Conservation (phyloP, 495 filamentous ascomycete species). For the Evansstolkia leycettana region DNA sequence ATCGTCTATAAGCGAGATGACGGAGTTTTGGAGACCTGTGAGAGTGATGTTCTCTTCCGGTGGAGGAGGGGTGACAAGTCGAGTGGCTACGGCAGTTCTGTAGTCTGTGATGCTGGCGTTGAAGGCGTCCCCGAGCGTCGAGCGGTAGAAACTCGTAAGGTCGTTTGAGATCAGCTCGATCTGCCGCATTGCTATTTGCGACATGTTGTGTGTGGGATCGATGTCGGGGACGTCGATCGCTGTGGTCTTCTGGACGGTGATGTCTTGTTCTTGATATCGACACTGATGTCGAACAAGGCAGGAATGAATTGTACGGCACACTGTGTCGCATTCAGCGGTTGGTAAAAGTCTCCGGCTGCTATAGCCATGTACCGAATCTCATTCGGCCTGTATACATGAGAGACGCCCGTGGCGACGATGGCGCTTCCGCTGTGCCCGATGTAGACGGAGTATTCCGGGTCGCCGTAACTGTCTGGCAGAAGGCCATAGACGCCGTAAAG, state of each 20-base stretch:
- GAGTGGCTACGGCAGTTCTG: constrained; percentile 3
- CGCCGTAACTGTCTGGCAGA: constrained; percentile 8
- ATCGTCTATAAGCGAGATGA: constrained; percentile 20
- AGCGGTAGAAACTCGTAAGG: constrained; percentile 19
- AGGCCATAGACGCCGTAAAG: constrained; percentile 9
- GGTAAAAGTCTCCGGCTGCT: constrained; percentile 12
- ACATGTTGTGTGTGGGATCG: constrained; percentile 16
- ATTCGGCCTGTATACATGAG: constrained; percentile 1
- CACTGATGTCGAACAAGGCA: constrained; percentile 16
- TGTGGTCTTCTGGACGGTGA: constrained; percentile 9
- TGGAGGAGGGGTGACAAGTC: background rate
- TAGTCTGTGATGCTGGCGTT: constrained; percentile 17
- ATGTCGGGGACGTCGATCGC: constrained; percentile 7
- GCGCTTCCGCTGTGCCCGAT: constrained; percentile 8
- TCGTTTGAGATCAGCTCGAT: constrained; percentile 16
- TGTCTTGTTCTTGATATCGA: constrained; percentile 13
- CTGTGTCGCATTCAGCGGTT: constrained; percentile 15
- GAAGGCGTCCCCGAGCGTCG: constrained; percentile 17
- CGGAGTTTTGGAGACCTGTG: constrained; percentile 16
- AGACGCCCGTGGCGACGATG: constrained; percentile 17
- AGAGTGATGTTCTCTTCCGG: constrained; percentile 11
- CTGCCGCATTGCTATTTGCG: constrained; percentile 12
- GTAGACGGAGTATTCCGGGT: constrained; percentile 12
- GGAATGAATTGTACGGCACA: constrained; percentile 17
- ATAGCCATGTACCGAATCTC: constrained; percentile 9